Base-by-base conservation (phyloP, 2,329 filamentous ascomycete genomes). In the Paramyrothecium sp. region DNA sequence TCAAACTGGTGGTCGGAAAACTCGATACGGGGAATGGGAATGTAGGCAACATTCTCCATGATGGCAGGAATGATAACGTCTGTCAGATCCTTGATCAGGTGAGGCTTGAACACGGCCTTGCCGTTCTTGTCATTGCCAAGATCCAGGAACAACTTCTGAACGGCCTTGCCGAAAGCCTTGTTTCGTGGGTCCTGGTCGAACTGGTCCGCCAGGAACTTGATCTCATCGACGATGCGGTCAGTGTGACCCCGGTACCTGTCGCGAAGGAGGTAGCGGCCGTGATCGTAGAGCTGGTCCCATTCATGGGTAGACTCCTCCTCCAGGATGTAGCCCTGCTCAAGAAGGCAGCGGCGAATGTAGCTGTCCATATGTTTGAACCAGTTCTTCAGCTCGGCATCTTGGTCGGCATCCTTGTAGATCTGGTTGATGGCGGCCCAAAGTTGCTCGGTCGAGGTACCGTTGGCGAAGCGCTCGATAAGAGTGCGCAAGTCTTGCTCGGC, bases 1-100 rank as follows among this genome's bases (percentile, higher is more conserved):
- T 99, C 95, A 54, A 96, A 81, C 81, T 89, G 86, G 2, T 84
- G 82, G 66, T 98, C 95, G 1, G 87, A 89, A 69, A 92, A 95
- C 78, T 99, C 95, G 59, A 99, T 97, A 56, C 95, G 90, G 21
- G 95, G 95, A 53, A 99, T 86, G 3, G 95, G 92, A 16, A 99
- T 84, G 73, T 99, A 99, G 60, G 91, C 89, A 56, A 95, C 81
- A 63, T 88, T 91, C 79, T 96, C 90, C 63, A 99, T 89, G 55
- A 91, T 77, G 12, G 82, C 85, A 2, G 95, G 95, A 8, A 99
- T 70, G 63, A 99, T 94, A 55, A 97, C 87, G 34, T 95, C 89
- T 13, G 86, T 89, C 54, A 99, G 69, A 66, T 99, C 95, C 79
- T 92, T 96, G 67, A 98, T 55, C 21, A 99, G 82, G 67, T 98